phyloP scores from a whole-genome alignment of 805 yeast species.

The Candida taoyuanica region DNA sequence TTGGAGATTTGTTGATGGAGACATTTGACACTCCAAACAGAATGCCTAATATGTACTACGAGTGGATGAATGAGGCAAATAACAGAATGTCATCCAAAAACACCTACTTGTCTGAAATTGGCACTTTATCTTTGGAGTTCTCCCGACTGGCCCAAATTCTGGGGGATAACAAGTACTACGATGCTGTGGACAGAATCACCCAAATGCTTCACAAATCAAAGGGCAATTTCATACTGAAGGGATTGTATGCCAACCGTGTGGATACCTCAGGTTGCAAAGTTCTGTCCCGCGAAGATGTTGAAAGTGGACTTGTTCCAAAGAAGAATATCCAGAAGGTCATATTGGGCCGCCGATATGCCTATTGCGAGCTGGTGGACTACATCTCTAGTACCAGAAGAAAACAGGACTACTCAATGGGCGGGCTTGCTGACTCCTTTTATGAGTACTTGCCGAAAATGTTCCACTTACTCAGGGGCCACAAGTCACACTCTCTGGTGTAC shows the following conservation, averaged over 20 bases:
- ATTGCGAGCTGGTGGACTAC: slow-evolving; percentile 30
- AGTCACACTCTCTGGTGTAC: slow-evolving; percentile 25
- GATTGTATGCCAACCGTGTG: slow-evolving; percentile 39
- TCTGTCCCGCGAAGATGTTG: slow-evolving; percentile 26
- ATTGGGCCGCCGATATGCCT: slow-evolving; percentile 26
- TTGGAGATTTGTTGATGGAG: slow-evolving; percentile 46
- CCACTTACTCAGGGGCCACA: slow-evolving; percentile 37
- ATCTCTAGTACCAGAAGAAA: slow-evolving; percentile 13
- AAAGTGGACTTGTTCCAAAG: slow-evolving; percentile 31
- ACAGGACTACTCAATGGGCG: slow-evolving; percentile 34
- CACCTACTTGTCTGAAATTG: slow-evolving; percentile 41
- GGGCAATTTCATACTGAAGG: slow-evolving; percentile 34
- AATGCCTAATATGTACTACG: slow-evolving; percentile 44
- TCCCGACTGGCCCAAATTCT: slow-evolving; percentile 49
- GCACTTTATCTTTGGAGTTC: slow-evolving; percentile 48
- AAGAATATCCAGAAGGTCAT: slow-evolving; percentile 36
- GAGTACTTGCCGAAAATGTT: slow-evolving; percentile 46
- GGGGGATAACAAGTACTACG: slow-evolving; percentile 42
- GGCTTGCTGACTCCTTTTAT: slow-evolving; percentile 42
- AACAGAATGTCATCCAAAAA: slow-evolving; percentile 35
- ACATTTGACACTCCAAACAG: slow-evolving; percentile 58
- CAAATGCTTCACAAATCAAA: slow-evolving; percentile 32
- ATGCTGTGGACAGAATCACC: slow-evolving; percentile 44
- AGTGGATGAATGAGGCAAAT: slow-evolving; percentile 35
- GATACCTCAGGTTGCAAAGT: slow-evolving; percentile 50